A percentile compares a stretch with the other conserved stretches of the same genome.
Conservation (phyloP, 2,329 filamentous ascomycete genomes). For the Nectriaceae sp. region DNA sequence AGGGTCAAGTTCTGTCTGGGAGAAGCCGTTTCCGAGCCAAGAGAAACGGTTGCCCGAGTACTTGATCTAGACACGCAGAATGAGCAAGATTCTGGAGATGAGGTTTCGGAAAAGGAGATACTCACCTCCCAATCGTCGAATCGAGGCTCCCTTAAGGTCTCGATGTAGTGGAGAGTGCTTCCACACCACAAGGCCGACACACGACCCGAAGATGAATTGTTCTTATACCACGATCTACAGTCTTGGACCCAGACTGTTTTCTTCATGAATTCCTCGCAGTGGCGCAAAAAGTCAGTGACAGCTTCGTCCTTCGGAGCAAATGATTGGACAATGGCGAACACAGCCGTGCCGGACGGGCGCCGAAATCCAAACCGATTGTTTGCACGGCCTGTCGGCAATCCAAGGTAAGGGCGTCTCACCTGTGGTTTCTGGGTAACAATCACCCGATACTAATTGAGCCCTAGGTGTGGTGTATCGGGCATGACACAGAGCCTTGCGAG, state of each 20-base stretch:
- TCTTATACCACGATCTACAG: slow-evolving; percentile 52
- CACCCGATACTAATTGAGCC: too few relatives aligned
- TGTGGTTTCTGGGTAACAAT: too few relatives aligned
- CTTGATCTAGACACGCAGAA: too few relatives aligned
- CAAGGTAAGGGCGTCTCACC: too few relatives aligned
- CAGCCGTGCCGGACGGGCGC: too few relatives aligned
- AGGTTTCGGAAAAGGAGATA: too few relatives aligned
- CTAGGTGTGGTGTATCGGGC: too few relatives aligned
- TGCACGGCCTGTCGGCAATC: too few relatives aligned
- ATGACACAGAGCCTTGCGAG: too few relatives aligned
- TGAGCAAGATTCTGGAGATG: too few relatives aligned
- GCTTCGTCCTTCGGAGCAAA: slow-evolving; percentile 47
- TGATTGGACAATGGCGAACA: too few relatives aligned
- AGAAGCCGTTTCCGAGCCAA: slow-evolving; percentile 46
- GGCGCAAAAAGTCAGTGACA: slow-evolving; percentile 51
- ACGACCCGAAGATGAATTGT: slow-evolving; percentile 41
- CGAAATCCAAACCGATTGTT: too few relatives aligned
- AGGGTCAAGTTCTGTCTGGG: slow-evolving; percentile 40
- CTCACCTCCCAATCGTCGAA: slow-evolving; percentile 52
- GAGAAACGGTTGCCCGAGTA: slow-evolving; percentile 39
- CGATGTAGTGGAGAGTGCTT: slow-evolving; percentile 50
- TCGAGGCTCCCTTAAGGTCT: slow-evolving; percentile 45
- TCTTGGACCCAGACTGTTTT: slow-evolving; percentile 41
- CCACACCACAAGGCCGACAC: slow-evolving; percentile 41
- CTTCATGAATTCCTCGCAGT: slow-evolving; percentile 45